Conservation (phyloP, 176 grass and related monocot genomes). For the Cocos nucifera region DNA sequence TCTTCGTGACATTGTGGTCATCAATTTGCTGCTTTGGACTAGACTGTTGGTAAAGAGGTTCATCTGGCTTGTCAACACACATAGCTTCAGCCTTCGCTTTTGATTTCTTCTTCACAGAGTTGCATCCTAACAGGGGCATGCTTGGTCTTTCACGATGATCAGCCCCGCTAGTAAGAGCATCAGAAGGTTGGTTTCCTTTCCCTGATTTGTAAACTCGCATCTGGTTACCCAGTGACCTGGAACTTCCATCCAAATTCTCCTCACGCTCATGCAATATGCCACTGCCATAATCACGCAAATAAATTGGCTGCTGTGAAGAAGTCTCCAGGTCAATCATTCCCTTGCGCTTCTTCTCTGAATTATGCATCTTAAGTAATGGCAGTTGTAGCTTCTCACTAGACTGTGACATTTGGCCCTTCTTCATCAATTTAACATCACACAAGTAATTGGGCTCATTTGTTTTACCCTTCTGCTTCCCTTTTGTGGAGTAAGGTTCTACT, state of each 20-base stretch:
- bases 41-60: conserved; percentile 24
- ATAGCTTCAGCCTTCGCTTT: conserved; percentile 52
- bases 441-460: conserved; percentile 33
- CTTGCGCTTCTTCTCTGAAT: conserved; percentile 57
- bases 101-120: conserved; percentile 43
- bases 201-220: conserved; percentile 28
- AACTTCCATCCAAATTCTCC: conserved; percentile 25
- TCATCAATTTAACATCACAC: conserved; percentile 43
- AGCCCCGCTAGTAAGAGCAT: conserved; percentile 18
- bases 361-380: conserved; percentile 37
- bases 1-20: conserved; percentile 43
- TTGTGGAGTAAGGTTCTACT: conserved; percentile 38
- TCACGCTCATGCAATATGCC: conserved; percentile 28
- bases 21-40: conserved; percentile 33
- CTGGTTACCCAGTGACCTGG: conserved; percentile 20
- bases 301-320: no score
- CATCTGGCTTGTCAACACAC: conserved; percentile 32
- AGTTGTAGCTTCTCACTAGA: conserved; percentile 41
- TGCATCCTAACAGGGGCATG: conserved; percentile 31
- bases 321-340: neutral
- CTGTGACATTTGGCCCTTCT: conserved; percentile 21
- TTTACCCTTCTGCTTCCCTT: conserved; percentile 51
- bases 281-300: conserved; percentile 25
- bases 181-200: conserved; percentile 28
- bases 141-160: conserved; percentile 29